A percentile compares a stretch with the other conserved stretches of the same genome.
Evolutionary conservation across 345 rosid genomes (phyloP).

Genomic region (Corymbia maculata): DNA sequence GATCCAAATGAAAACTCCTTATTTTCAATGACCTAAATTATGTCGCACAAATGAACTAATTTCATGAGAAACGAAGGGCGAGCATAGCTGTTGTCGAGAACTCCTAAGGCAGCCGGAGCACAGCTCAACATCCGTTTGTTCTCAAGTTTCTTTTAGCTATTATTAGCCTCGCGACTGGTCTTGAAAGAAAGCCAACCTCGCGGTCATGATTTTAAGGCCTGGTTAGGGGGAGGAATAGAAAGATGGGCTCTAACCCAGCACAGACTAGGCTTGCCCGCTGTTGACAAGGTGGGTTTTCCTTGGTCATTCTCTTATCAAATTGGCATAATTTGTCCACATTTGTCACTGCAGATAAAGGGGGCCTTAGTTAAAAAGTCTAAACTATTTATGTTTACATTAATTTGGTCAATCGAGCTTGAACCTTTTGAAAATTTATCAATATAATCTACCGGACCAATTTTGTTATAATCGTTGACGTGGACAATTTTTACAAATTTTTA

Average conservation of each 20-base stretch:
- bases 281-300: background rate
- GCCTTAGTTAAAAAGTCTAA: no score
- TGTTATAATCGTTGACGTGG: fast-evolving
- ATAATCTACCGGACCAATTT: fast-evolving
- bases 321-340: background rate
- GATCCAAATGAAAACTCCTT: background rate
- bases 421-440: no score
- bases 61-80: background rate
- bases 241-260: background rate
- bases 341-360: background rate
- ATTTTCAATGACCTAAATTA: no score
- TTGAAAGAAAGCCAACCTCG: background rate
- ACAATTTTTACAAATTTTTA: no score
- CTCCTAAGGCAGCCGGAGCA: background rate
- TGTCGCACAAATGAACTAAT: background rate
- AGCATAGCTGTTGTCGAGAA: background rate
- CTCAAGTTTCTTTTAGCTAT: background rate
- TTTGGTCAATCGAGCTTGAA: background rate
- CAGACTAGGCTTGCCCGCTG: background rate
- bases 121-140: background rate
- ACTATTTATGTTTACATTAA: no score
- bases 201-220: background rate
- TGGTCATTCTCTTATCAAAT: background rate
- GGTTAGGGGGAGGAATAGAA: background rate
- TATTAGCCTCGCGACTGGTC: background rate